Conservation (phyloP, 2,329 filamentous ascomycete genomes). For the Fusarium beomiforme region DNA sequence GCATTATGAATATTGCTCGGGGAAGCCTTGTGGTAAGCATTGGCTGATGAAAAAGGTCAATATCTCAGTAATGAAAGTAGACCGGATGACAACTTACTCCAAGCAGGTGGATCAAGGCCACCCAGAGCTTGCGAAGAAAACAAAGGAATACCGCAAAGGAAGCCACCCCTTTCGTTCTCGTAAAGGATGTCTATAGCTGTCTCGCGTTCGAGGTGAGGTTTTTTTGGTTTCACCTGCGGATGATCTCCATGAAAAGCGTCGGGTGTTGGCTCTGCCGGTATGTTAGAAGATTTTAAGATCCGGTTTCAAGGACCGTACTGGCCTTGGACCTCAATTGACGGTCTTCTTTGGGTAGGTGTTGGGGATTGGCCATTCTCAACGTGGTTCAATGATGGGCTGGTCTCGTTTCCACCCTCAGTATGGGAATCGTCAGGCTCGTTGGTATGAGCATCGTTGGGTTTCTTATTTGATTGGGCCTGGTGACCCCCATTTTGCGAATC, state of each 20-base stretch:
- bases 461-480: constrained; percentile 15
- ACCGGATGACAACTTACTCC: constrained; percentile 62
- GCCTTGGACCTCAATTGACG: constrained; percentile 50
- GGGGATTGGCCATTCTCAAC: constrained; percentile 16
- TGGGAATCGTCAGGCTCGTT: constrained; percentile 20
- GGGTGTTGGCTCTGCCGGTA: constrained; percentile 45
- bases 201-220: constrained; percentile 54
- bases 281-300: constrained; percentile 11
- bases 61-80: background rate
- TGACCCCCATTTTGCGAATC: constrained; percentile 5
- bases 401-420: constrained; percentile 19
- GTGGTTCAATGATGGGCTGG: background rate
- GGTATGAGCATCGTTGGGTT: constrained; percentile 1
- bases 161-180: constrained; percentile 92
- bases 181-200: constrained; percentile 86
- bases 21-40: constrained; percentile 68
- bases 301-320: background rate
- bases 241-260: constrained; percentile 35
- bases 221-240: constrained; percentile 50
- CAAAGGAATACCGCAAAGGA: constrained; percentile 88
- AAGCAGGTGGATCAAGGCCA: constrained; percentile 84
- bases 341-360: constrained; percentile 38
- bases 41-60: constrained; percentile 57
- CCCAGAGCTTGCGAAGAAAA: constrained; percentile 89
- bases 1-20: constrained; percentile 81